Evolutionary conservation across 1,284 basidiomycete species (phyloP).

Genomic region (Rhodotorula glutinis): DNA sequence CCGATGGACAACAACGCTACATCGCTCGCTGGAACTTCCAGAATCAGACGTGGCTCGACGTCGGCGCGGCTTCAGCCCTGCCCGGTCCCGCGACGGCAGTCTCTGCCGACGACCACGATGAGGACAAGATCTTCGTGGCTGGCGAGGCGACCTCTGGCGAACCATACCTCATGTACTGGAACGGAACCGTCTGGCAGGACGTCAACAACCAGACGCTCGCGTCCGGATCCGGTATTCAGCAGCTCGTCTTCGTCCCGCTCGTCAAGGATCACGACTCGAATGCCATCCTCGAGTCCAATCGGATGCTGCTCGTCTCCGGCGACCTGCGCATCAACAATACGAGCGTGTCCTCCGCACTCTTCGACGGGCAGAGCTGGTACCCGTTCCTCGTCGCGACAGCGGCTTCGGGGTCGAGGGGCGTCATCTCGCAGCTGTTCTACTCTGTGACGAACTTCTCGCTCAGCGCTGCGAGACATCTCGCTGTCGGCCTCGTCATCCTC

Average conservation of each 20-base stretch:
- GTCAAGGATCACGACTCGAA: slow-evolving; percentile 64
- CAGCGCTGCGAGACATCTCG: slow-evolving; percentile 61
- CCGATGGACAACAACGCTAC: slow-evolving; percentile 61
- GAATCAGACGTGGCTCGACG: slow-evolving; percentile 67
- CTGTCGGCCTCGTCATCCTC: slow-evolving; percentile 87
- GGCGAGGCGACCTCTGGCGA: slow-evolving; percentile 64
- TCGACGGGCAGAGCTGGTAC: slow-evolving; percentile 76
- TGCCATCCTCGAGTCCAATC: slow-evolving; percentile 72
- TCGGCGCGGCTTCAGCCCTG: slow-evolving; percentile 63
- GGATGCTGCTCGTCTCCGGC: slow-evolving; percentile 88
- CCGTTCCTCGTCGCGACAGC: slow-evolving; percentile 77
- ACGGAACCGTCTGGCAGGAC: slow-evolving; percentile 68
- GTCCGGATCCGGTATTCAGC: slow-evolving; percentile 59
- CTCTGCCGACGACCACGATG: slow-evolving; percentile 75
- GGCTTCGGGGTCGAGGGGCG: slow-evolving; percentile 65
- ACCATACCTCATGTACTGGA: slow-evolving; percentile 76
- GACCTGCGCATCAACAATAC: slow-evolving; percentile 58
- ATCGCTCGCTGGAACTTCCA: slow-evolving; percentile 68
- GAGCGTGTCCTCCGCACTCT: slow-evolving; percentile 77
- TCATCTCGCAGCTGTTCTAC: slow-evolving; percentile 74
- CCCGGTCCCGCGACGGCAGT: slow-evolving; percentile 88
- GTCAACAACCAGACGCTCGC: slow-evolving; percentile 59
- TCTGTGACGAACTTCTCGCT: slow-evolving; percentile 52
- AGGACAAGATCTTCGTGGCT: slow-evolving; percentile 81
- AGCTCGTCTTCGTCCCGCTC: slow-evolving; percentile 85